Evolutionary conservation across 2,329 filamentous ascomycete genomes (phyloP).

Genomic region (Proliferodiscus dingleyae): DNA sequence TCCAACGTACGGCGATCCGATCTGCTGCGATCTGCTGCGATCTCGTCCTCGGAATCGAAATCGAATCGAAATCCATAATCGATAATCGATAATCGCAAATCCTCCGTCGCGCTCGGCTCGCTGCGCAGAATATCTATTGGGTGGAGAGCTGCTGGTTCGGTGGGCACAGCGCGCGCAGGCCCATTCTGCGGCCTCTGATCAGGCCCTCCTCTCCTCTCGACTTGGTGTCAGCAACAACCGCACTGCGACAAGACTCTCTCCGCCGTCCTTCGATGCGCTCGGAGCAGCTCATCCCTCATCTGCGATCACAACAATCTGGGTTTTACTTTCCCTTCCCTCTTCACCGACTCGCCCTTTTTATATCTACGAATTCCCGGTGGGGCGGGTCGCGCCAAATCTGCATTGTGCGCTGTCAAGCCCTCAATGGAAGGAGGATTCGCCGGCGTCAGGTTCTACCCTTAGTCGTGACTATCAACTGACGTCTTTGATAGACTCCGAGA

Average conservation of each 20-base stretch:
- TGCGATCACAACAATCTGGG: slow-evolving; percentile 2
- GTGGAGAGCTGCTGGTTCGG: slow-evolving; percentile 2
- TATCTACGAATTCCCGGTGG: slow-evolving; percentile 17
- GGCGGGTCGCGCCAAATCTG: slow-evolving; percentile 21
- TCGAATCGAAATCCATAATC: too few relatives aligned
- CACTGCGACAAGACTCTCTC: slow-evolving; percentile 3
- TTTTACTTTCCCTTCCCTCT: slow-evolving; percentile 3
- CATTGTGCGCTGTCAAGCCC: slow-evolving; percentile 28
- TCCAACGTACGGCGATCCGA: too few relatives aligned
- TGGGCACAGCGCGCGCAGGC: slow-evolving; percentile 4
- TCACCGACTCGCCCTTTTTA: slow-evolving; percentile 12
- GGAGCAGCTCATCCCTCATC: slow-evolving; percentile 2
- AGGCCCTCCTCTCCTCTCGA: slow-evolving; percentile 11
- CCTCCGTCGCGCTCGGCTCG: slow-evolving; percentile 3
- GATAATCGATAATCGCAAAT: too few relatives aligned
- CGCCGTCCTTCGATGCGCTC: too few relatives aligned
- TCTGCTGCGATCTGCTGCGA: too few relatives aligned
- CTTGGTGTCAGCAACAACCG: slow-evolving; percentile 7
- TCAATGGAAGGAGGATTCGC: slow-evolving; percentile 18
- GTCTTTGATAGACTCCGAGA: slow-evolving; percentile 16
- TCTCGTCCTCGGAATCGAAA: too few relatives aligned
- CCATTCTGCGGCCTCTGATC: slow-evolving; percentile 10
- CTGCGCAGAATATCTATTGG: slow-evolving; percentile 11
- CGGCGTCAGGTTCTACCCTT: neutral
- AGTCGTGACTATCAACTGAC: slow-evolving; percentile 17